These are phyloP conservation scores for Plasmopara muralis DNA, from an alignment of 352 stramenopile species.

Conservation along the genomic window DNA sequence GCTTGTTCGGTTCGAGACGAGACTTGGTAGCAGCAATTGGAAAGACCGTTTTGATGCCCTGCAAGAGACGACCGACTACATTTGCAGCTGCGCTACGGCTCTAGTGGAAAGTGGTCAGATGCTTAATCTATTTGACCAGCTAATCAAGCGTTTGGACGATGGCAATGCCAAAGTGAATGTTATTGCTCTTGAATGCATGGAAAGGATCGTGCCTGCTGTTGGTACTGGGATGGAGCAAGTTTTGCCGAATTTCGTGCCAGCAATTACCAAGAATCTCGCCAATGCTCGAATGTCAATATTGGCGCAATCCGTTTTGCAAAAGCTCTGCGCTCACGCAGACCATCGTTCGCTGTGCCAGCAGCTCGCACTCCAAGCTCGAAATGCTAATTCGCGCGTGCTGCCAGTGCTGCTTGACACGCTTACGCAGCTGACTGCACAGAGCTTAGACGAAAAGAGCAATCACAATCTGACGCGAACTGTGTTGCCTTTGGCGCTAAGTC, in stretches of 20 bases:
- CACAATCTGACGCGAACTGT: conserved; percentile 58
- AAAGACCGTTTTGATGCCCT: conserved; percentile 71
- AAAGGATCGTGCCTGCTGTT: conserved; percentile 40
- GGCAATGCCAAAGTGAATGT: conserved; percentile 70
- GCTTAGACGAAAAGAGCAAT: conserved; percentile 44
- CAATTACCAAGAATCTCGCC: conserved; percentile 47
- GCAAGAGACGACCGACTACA: conserved; percentile 30
- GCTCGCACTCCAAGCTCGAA: conserved; percentile 37
- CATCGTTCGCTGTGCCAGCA: conserved; percentile 49
- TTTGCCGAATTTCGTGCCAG: conserved; percentile 45
- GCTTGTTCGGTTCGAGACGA: conserved; percentile 33
- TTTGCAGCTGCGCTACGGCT: conserved; percentile 16
- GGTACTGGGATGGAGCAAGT: conserved; percentile 54
- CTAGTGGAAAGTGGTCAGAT: conserved; percentile 35
- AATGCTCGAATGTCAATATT: conserved; percentile 46
- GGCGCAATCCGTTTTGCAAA: conserved; percentile 33
- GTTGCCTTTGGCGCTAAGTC: conserved; percentile 54
- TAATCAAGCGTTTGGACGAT: conserved; percentile 69
- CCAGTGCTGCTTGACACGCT: conserved; percentile 52
- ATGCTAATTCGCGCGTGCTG: conserved; percentile 53
- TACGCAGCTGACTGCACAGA: conserved; percentile 23
- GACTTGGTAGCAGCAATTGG: conserved; percentile 70
- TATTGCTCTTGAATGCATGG: conserved; percentile 50
- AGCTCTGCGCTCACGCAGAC: conserved; percentile 43
- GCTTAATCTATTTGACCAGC: conserved; percentile 51